Evolutionary conservation across 768 basidiomycete species (phyloP).

Genomic region (Thelephora aurantiotincta): DNA sequence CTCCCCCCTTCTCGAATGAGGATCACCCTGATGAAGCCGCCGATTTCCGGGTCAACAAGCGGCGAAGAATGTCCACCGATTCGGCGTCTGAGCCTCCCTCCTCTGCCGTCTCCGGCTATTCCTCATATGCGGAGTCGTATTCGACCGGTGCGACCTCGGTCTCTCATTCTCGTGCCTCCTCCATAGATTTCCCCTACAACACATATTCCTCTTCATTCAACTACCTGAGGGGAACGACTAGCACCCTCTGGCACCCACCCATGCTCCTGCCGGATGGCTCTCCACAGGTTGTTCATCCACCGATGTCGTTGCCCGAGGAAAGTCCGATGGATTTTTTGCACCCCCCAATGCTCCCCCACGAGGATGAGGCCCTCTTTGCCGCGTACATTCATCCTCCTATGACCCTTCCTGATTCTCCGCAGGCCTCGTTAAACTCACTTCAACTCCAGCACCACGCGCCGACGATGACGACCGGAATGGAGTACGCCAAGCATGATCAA

Average conservation of each 20-base stretch:
- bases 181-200: conserved; percentile 53
- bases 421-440: conserved; percentile 10
- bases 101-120: conserved; percentile 43
- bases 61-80: conserved; percentile 54
- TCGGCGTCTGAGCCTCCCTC: conserved; percentile 38
- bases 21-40: conserved; percentile 32
- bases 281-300: conserved; percentile 49
- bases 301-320: conserved; percentile 51
- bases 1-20: conserved; percentile 37
- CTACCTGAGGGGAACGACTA: conserved; percentile 41
- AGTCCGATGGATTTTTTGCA: conserved; percentile 65
- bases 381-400: conserved; percentile 44
- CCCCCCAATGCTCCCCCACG: conserved; percentile 42
- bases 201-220: conserved; percentile 35
- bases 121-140: conserved; percentile 48
- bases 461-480: conserved; percentile 18
- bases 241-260: conserved; percentile 68
- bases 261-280: conserved; percentile 48
- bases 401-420: conserved; percentile 27
- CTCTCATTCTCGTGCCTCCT: conserved; percentile 43
- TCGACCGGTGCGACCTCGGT: conserved; percentile 39
- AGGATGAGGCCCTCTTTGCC: conserved; percentile 48
- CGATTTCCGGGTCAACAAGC: conserved; percentile 39
- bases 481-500: conserved; percentile 12
- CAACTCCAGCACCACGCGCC: conserved; percentile 23